phyloP scores from a whole-genome alignment of 1,284 basidiomycete genomes.

The Marasmius sp. region DNA sequence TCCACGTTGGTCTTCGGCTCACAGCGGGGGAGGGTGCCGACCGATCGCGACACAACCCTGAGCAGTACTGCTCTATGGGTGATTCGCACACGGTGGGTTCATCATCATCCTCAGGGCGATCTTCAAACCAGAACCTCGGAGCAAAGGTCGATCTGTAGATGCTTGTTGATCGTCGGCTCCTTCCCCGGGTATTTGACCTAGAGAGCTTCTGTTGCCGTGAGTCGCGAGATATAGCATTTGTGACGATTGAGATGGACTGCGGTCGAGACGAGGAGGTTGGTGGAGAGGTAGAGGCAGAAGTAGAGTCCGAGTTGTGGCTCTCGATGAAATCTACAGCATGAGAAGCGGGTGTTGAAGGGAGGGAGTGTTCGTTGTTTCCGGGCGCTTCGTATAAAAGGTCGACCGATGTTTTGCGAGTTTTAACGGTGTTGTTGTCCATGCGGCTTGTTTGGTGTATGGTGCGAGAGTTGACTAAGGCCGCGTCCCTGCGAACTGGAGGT shows the following conservation, averaged over 20 bases:
- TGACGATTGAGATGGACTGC: background rate
- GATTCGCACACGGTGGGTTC: slow-evolving; percentile 7
- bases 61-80: slow-evolving; percentile 10
- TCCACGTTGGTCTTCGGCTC: background rate
- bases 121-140: background rate
- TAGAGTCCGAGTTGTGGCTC: background rate
- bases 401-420: slow-evolving; percentile 15
- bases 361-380: background rate
- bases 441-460: slow-evolving; percentile 23
- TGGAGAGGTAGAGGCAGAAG: background rate
- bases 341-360: background rate
- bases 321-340: background rate
- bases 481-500: slow-evolving; percentile 15
- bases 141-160: slow-evolving; percentile 4
- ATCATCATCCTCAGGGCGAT: background rate
- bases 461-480: slow-evolving; percentile 12
- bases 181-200: background rate
- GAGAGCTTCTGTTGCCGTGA: background rate
- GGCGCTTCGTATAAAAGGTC: background rate
- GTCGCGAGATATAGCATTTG: background rate
- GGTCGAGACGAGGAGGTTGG: background rate
- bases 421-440: slow-evolving; percentile 15
- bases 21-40: background rate
- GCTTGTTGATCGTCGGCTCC: background rate
- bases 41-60: slow-evolving; percentile 1